Evolutionary conservation across 495 filamentous ascomycete species (phyloP), one percentile per base, ranked within the genome.

Genomic region (Aspergillus sclerotiicarbonarius): DNA sequence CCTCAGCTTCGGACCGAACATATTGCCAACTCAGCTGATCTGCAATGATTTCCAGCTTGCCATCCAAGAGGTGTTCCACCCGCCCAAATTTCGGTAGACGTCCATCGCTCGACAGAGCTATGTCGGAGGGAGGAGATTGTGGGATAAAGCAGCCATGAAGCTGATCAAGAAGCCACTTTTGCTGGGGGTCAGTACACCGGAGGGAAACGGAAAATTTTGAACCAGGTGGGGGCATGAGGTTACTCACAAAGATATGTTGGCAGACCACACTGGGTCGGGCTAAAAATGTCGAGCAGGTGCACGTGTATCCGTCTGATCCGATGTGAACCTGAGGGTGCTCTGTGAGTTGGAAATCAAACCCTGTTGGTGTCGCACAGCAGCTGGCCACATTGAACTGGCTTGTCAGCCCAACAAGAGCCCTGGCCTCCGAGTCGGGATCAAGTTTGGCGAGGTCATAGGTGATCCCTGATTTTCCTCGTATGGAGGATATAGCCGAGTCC

Each of bases 131-230:
- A 33, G 62, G 62, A 44, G 65, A 65, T 47, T 59, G 55, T 43
- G 70, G 45, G 29, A 65, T 51, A 61, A 76, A 68, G 47, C 63
- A 69, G 57, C 65, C 63, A 60, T 74, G 74, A 19, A 78, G 68
- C 58, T 76, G 74, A 56, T 80, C 77, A 51, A 77, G 59, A 53
- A 80, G 68, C 77, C 77, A 78, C 76, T 80, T 58, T 41, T 13
- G n/a, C 45, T 48, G 46, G 52, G 15, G 21, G 39, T 55, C 19
- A 35, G 39, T 55, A 16, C 37, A n/a, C 31, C 21, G 13, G 18
- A 20, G 48, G 44, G 13, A 45, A 45, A 21, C 1, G 25, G 46
- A 13, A 31, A 56, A 37, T 20, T 21, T 16, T 13, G 18, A 20
- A 37, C n/a, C 4, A 47, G n/a, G 45, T 31, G 20, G 32, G 30